Percentiles rank a stretch among this genome's conserved stretches.
These are phyloP conservation scores for Penicillium parvum DNA, from an alignment of 495 filamentous ascomycete species.

Conservation along the genomic window DNA sequence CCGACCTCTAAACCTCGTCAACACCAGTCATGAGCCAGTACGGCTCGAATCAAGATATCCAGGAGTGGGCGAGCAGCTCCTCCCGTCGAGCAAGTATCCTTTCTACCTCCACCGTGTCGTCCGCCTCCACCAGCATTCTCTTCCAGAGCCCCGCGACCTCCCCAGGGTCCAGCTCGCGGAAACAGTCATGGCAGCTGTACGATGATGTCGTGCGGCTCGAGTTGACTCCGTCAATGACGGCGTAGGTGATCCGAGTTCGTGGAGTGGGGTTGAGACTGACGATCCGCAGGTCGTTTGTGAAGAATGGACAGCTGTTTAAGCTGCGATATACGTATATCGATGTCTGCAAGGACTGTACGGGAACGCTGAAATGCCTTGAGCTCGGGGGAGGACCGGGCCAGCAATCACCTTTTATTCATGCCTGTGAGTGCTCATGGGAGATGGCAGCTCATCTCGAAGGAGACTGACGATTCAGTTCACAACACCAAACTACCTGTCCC, in stretches of 20 bases:
- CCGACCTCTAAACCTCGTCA: slow-evolving; percentile 3
- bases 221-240: slow-evolving; percentile 36
- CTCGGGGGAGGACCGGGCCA: slow-evolving; percentile 39
- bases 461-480: slow-evolving; percentile 26
- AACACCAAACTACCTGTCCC: slow-evolving; percentile 41
- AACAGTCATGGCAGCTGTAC: slow-evolving; percentile 30
- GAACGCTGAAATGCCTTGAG: slow-evolving; percentile 37
- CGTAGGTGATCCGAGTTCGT: slow-evolving; percentile 26
- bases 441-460: too few species aligned
- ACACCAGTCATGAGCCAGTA: slow-evolving; percentile 25
- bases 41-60: slow-evolving; percentile 19
- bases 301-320: slow-evolving; percentile 37
- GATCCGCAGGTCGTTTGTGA: slow-evolving; percentile 37
- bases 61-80: slow-evolving; percentile 35
- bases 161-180: slow-evolving; percentile 30
- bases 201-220: slow-evolving; percentile 37
- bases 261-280: too few species aligned
- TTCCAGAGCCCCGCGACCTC: slow-evolving; percentile 32
- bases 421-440: too few species aligned
- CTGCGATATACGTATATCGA: slow-evolving; percentile 42
- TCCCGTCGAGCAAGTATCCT: slow-evolving; percentile 34
- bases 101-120: slow-evolving; percentile 40
- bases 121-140: slow-evolving; percentile 33
- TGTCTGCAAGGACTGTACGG: slow-evolving; percentile 38
- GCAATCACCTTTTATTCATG: slow-evolving; percentile 39